Evolutionary conservation across 2,329 filamentous ascomycete species (phyloP), one percentile per base, ranked within the genome.

Genomic region (Mollisiaceae sp.): DNA sequence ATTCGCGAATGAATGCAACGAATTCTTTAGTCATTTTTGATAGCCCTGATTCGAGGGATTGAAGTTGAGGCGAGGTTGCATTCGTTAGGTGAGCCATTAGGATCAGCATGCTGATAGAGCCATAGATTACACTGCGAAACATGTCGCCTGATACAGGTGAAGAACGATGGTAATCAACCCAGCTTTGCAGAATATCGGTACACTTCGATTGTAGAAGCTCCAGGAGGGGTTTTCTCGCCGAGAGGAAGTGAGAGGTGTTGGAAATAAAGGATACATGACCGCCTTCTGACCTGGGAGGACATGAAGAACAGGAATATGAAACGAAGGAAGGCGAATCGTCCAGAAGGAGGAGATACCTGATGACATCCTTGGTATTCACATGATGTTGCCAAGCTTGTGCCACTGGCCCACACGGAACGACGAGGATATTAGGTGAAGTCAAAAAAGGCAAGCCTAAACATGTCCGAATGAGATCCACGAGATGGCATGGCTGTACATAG

Each of bases 381-480:
- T 72, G 69, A 15, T 69, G 65, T 57, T 73, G 70, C 76, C 76
- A 77, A 47, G 72, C 71, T 67, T 76, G 75, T 41, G 69, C 73
- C 38, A 77, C 59, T 27, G 62, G 58, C 20, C 75, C 75, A 50
- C 72, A 69, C 22, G 74, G 71, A 11, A 69, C 58, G 2, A 57
- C 60, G 43, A 32, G 39, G 6, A 56, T 58, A 12, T 57, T n/a
- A 41, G 63, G 24, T 18, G 69, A n/a, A 45, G 59, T 55, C 15
- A 73, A n/a, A 45, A 65, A 66, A 27, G 67, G 66, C 24, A 77
- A 64, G 18, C 91, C 91, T 43, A 90, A 88, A 71, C 91, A 92
- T 18, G 85, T 83, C 66, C 87, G 81, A n/a, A 97, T 76, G 4
- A 97, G 78, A 69, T 87, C 87, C 43, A 91, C 78, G 24, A 97